Base-by-base conservation (phyloP, 1,284 basidiomycete genomes). In the Trichosporon coremiiforme region DNA sequence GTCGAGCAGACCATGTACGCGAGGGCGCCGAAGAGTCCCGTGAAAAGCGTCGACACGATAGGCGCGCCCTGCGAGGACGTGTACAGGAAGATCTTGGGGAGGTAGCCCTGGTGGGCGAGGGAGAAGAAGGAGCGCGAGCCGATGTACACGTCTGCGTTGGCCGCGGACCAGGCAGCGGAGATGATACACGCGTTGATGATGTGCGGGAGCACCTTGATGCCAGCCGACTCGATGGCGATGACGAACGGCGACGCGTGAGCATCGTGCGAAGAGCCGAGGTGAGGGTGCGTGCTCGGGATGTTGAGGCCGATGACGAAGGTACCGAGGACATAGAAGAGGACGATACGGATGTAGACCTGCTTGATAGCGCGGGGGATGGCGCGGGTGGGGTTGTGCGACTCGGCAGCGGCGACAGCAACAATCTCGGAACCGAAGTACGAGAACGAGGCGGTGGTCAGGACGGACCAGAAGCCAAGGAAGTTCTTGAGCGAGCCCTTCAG, bases 171-270 rank as follows among this genome's bases (percentile, higher is more conserved):
- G 20, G 86, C 86, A 0, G 69, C 67, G 15, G 66, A 50, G 57
- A 78, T 66, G 25, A 96, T 86, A 78, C 88, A 89, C 13, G 93
- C 93, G 78, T 86, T 86, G 79, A 86, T 84, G 68, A 86, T 88
- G 65, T 87, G 88, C 1, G 92, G 92, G 1, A 94, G 83, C 5
- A 85, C 86, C 74, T 88, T 88, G 82, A 94, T 94, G 36, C 91
- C 90, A 1, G 91, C 90, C 47, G 85, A 86, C 74, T 87, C 77
- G 72, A 81, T 80, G 69, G 80, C 92, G 74, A 94, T 91, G 71
- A 94, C 92, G 81, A 93, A 94, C 0, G 92, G 92, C 12, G 90
- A 92, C 2, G 88, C 87, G 4, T 91, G 91, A 35, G 87, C 90
- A 17, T 87, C 75, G 64, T 72, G 86, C 65, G 79, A 79, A 65